A percentile compares a stretch with the other conserved stretches of the same genome.
Evolutionary conservation across 169 alveolate genomes (phyloP).

Genomic region (Plasmodium vinckei): DNA sequence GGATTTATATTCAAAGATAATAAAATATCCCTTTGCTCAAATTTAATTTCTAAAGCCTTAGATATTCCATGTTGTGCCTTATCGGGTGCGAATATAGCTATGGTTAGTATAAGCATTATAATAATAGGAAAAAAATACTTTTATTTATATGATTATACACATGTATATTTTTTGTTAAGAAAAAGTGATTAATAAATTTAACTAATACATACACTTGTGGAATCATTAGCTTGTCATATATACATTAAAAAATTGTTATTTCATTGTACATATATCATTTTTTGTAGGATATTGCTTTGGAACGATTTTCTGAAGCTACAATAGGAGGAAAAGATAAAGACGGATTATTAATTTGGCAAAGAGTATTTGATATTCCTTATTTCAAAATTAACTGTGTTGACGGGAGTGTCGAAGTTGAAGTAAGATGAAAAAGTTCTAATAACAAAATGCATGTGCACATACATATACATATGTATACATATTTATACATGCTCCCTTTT

Average conservation of each 20-base stretch:
- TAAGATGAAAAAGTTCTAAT: slow-evolving; percentile 10
- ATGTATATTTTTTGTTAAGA: background rate
- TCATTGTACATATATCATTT: background rate
- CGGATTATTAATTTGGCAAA: slow-evolving; percentile 87
- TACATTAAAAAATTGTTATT: background rate
- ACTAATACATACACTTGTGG: too few species aligned
- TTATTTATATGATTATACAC: background rate
- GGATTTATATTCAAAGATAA: slow-evolving; percentile 86
- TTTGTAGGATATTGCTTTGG: slow-evolving; percentile 90
- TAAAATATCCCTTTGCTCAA: slow-evolving; percentile 83
- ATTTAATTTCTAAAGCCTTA: slow-evolving; percentile 78
- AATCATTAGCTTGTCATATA: background rate
- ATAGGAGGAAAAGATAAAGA: slow-evolving; percentile 90
- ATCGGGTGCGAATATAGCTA: slow-evolving; percentile 94
- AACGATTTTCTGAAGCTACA: slow-evolving; percentile 95
- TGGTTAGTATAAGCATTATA: slow-evolving; percentile 30
- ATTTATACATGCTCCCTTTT: background rate
- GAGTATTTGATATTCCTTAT: slow-evolving; percentile 92
- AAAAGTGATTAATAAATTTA: background rate
- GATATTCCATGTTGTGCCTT: slow-evolving; percentile 88
- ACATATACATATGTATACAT: background rate
- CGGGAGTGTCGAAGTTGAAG: slow-evolving; percentile 92
- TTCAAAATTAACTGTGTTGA: slow-evolving; percentile 91
- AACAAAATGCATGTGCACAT: background rate
- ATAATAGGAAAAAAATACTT: background rate